Conservation (phyloP, 2,329 filamentous ascomycete genomes). For the Cladosporium cucumerinum region DNA sequence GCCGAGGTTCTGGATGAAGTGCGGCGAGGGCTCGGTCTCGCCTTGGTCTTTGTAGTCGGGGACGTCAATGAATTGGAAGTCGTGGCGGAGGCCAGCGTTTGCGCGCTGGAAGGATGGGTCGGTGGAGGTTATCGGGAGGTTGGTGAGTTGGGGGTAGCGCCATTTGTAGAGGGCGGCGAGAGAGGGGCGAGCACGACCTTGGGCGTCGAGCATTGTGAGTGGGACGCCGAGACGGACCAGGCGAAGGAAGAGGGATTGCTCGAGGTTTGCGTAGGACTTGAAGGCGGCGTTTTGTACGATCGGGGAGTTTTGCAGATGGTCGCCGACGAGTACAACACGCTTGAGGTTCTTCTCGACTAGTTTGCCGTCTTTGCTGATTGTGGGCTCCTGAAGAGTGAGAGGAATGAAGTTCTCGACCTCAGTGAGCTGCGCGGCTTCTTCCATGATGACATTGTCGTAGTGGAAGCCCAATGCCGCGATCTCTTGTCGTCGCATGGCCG, state of each 20-base stretch:
- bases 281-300: constrained; percentile 94
- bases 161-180: constrained; percentile 90
- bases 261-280: constrained; percentile 89
- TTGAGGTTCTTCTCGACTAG: constrained; percentile 69
- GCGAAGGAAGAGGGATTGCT: constrained; percentile 90
- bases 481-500: constrained; percentile 87
- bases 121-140: constrained; percentile 70
- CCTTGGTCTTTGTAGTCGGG: constrained; percentile 87
- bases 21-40: constrained; percentile 83
- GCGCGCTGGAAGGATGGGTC: constrained; percentile 70
- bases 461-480: constrained; percentile 91
- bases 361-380: constrained; percentile 21
- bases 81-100: constrained; percentile 88
- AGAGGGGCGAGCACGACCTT: constrained; percentile 82
- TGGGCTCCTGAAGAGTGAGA: constrained; percentile 74
- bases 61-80: constrained; percentile 96
- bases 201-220: constrained; percentile 82
- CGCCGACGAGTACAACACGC: constrained; percentile 86
- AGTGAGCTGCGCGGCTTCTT: constrained; percentile 96
- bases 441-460: constrained; percentile 97
- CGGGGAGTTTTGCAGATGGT: constrained; percentile 95
- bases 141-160: constrained; percentile 79
- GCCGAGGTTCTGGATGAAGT: constrained; percentile 94
- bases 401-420: constrained; percentile 97
- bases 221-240: constrained; percentile 91